A percentile compares a stretch with the other conserved stretches of the same genome.
phyloP scores from a whole-genome alignment of 2,329 filamentous ascomycete genomes.

The Ambrosiella cleistominuta region DNA sequence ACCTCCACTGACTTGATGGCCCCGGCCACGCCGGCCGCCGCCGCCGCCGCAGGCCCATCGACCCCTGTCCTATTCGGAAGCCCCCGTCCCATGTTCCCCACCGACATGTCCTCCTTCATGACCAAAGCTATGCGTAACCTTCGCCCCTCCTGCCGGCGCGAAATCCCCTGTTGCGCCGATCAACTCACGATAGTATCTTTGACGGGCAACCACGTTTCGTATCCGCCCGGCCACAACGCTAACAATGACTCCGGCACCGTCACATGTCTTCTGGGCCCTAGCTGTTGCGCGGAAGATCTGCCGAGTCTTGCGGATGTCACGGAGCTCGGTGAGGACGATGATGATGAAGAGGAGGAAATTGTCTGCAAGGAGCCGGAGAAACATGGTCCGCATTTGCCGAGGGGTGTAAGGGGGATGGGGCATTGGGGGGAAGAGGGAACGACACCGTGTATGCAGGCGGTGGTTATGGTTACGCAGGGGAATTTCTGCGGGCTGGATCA shows the following conservation, averaged over 20 bases:
- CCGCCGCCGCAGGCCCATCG: background rate
- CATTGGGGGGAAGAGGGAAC: conserved; percentile 14
- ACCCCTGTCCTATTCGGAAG: background rate
- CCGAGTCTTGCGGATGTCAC: background rate
- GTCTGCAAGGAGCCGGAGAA: conserved; percentile 4
- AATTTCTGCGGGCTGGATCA: conserved; percentile 18
- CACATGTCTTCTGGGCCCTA: conserved; percentile 9
- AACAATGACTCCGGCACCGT: background rate
- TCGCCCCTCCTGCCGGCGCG: background rate
- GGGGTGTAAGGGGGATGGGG: background rate
- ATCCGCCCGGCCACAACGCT: background rate
- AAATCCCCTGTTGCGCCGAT: background rate
- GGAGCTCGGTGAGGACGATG: background rate
- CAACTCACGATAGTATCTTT: conserved; percentile 1
- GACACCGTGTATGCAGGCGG: conserved; percentile 20
- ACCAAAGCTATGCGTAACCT: background rate
- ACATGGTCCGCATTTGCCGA: conserved; percentile 7
- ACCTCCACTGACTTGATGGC: background rate
- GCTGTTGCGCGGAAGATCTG: conserved; percentile 11
- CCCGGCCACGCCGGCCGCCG: background rate
- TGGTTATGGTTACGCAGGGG: conserved; percentile 19
- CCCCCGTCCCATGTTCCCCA: background rate
- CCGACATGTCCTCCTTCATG: background rate
- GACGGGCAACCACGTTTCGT: background rate
- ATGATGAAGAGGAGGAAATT: conserved; percentile 1